phyloP scores from a whole-genome alignment of 331 rosid species.

The Quercus phellos region DNA sequence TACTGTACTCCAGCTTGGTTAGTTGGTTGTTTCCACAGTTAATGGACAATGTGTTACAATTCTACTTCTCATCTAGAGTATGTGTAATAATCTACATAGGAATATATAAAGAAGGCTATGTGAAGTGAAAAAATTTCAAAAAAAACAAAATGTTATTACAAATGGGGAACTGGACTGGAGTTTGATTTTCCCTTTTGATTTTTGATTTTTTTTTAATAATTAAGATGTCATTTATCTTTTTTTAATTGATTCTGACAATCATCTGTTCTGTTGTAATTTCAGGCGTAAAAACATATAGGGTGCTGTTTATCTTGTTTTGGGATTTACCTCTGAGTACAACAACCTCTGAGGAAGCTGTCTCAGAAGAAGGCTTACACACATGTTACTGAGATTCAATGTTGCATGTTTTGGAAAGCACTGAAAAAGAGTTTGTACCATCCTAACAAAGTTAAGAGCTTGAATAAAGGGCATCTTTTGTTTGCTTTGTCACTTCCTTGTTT shows the following conservation, averaged over 20 bases:
- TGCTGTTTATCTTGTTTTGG: conserved; percentile 13
- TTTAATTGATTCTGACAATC: conserved; percentile 9
- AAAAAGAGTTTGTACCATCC: conserved; percentile 19
- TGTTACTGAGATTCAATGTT: conserved; percentile 37
- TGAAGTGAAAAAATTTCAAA: background rate
- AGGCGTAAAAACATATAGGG: conserved; percentile 32
- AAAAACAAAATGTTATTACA: background rate
- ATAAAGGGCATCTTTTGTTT: conserved; percentile 25
- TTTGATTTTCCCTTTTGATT: background rate
- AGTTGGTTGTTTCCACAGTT: too few species aligned
- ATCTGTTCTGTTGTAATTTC: conserved; percentile 29
- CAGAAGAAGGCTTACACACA: conserved; percentile 40
- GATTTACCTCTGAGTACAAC: conserved; percentile 23
- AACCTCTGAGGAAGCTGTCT: conserved; percentile 29
- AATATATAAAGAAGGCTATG: background rate
- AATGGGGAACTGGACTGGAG: background rate
- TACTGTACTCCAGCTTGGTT: too few species aligned
- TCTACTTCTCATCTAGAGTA: background rate
- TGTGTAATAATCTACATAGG: background rate
- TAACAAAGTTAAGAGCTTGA: conserved; percentile 34
- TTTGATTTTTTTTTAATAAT: background rate
- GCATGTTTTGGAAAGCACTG: conserved; percentile 37
- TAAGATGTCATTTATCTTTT: background rate
- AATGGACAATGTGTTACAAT: background rate
- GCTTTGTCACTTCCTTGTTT: conserved; percentile 26